Percentiles rank a stretch among this genome's conserved stretches.
phyloP scores from a whole-genome alignment of 306 rosid species.

The Hippophae rhamnoides region DNA sequence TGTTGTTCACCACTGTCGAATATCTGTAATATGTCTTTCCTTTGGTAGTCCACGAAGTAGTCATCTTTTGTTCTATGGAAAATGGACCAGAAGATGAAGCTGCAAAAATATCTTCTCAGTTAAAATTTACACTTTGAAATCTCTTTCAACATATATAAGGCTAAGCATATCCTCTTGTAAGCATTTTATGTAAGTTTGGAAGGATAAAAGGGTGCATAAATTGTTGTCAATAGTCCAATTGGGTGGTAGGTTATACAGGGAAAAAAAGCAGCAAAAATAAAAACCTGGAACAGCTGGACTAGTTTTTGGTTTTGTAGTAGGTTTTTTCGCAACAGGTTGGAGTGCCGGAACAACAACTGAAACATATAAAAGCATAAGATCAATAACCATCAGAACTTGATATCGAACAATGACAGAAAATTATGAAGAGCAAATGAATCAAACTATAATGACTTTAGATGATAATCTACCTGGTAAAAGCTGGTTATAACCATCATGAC shows the following conservation, averaged over 20 bases:
- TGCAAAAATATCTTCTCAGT: conserved; percentile 28
- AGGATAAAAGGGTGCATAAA: too few relatives aligned
- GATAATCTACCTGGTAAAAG: conserved; percentile 72
- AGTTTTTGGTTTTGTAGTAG: conserved; percentile 34
- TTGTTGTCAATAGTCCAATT: too few relatives aligned
- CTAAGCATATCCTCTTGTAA: too few relatives aligned
- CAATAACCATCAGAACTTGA: not conserved
- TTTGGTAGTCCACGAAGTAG: conserved; percentile 60
- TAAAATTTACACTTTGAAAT: conserved; percentile 14
- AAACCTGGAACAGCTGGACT: conserved; percentile 71
- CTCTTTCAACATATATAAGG: not conserved
- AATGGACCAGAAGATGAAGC: conserved; percentile 53
- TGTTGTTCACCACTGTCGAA: conserved; percentile 72
- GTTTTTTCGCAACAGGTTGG: conserved; percentile 36
- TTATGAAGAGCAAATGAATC: not conserved
- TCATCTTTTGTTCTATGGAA: conserved; percentile 55
- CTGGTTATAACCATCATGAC: conserved; percentile 60
- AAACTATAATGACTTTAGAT: too few relatives aligned
- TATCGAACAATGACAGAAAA: not conserved
- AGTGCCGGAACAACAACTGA: conserved; percentile 50
- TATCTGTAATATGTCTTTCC: conserved; percentile 78
- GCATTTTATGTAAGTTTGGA: too few relatives aligned
- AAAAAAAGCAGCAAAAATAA: not conserved
- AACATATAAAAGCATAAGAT: conserved; percentile 1
- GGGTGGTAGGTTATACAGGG: not conserved